Conservation (phyloP, 306 rosid genomes). For the Dryas alaskensis region DNA sequence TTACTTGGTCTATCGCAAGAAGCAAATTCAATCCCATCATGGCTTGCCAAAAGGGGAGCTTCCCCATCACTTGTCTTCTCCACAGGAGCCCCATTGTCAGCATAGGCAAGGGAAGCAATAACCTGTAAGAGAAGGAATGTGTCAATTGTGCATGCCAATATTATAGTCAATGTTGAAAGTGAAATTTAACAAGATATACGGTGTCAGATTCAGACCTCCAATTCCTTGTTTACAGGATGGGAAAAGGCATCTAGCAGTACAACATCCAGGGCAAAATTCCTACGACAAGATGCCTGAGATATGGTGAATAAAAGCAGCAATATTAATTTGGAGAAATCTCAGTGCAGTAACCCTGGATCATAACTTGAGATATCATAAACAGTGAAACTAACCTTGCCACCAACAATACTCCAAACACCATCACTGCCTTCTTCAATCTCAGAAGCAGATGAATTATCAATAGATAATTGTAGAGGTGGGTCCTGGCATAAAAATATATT, state of each 20-base stretch:
- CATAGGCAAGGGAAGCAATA: conserved; percentile 79
- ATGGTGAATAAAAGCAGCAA: conserved; percentile 33
- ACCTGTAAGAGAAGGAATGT: conserved; percentile 47
- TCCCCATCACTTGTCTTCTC: conserved; percentile 75
- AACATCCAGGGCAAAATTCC: conserved; percentile 85
- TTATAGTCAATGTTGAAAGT: conserved; percentile 9
- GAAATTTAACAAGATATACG: conserved; percentile 16
- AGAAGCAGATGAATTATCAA: conserved; percentile 70
- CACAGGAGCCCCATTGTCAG: conserved; percentile 65
- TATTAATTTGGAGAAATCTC: conserved; percentile 26
- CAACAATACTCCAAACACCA: conserved; percentile 89
- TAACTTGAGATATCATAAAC: conserved; percentile 7
- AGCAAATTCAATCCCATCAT: conserved; percentile 76
- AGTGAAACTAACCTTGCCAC: conserved; percentile 76
- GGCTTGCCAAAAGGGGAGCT: conserved; percentile 79
- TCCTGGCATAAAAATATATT: conserved; percentile 53
- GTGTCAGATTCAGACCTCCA: conserved; percentile 55
- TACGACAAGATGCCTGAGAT: conserved; percentile 88
- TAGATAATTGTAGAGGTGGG: conserved; percentile 69
- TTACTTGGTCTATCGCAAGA: conserved; percentile 66
- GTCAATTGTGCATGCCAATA: conserved; percentile 17
- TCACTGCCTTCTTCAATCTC: conserved; percentile 77
- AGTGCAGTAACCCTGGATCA: conserved; percentile 3
- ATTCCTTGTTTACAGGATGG: conserved; percentile 55
- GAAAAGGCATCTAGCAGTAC: conserved; percentile 57